These are phyloP conservation scores for Paramecium pentaurelia DNA, from an alignment of 73 alveolate species.

Conservation along the genomic window DNA sequence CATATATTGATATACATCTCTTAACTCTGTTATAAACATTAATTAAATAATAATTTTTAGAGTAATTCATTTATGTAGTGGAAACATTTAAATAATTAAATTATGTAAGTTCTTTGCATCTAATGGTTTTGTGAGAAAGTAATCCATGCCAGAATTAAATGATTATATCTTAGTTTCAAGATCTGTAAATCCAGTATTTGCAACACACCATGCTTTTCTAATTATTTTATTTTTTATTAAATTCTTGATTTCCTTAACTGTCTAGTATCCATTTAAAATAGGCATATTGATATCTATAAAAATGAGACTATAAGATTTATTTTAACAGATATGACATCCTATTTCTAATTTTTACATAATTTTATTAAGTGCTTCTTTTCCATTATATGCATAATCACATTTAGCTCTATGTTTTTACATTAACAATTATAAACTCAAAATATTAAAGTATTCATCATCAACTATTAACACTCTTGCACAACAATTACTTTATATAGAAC, in stretches of 20 bases:
- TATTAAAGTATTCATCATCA: slow-evolving; percentile 42
- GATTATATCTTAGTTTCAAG: neutral
- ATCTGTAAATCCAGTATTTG: slow-evolving; percentile 36
- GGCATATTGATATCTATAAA: slow-evolving; percentile 31
- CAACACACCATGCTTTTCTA: neutral
- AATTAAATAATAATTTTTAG: neutral
- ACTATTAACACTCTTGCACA: slow-evolving; percentile 3
- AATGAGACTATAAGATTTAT: neutral
- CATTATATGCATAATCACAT: slow-evolving; percentile 40
- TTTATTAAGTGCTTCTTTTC: neutral
- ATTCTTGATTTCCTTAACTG: neutral
- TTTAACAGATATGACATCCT: neutral
- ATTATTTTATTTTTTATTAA: neutral
- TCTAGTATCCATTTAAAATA: neutral
- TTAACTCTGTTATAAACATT: neutral
- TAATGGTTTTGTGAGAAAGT: neutral
- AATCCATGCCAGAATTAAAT: neutral
- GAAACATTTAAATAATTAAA: neutral
- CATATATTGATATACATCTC: slow-evolving; percentile 9
- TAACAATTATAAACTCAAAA: neutral
- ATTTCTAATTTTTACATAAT: neutral
- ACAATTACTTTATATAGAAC: neutral
- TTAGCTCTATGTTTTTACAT: neutral
- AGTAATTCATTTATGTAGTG: neutral
- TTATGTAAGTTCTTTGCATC: neutral